phyloP scores from a whole-genome alignment of 2,329 filamentous ascomycete genomes.

The Escovopsis weberi region DNA sequence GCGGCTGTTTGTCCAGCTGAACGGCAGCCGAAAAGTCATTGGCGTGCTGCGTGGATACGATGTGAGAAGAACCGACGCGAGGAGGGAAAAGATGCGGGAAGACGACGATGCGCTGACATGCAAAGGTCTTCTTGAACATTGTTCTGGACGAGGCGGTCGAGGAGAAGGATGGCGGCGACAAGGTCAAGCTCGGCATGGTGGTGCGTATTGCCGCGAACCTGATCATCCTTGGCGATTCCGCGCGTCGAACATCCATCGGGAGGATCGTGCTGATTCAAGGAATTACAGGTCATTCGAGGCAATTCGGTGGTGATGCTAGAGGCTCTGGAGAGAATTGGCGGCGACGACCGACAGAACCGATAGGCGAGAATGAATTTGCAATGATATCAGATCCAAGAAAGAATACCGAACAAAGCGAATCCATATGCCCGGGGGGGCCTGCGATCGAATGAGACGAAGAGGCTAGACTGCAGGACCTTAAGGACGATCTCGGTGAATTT shows the following conservation, averaged over 20 bases:
- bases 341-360: conserved; percentile 36
- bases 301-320: conserved; percentile 99
- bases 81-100: no score
- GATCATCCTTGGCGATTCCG: background rate
- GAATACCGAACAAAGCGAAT: conserved; percentile 5
- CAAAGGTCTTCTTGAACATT: conserved; percentile 91
- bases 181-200: conserved; percentile 81
- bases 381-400: conserved; percentile 3
- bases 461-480: conserved; percentile 4
- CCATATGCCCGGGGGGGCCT: conserved; percentile 18
- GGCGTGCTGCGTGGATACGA: conserved; percentile 91
- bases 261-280: no score
- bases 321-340: conserved; percentile 54
- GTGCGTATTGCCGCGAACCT: conserved; percentile 35
- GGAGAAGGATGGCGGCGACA: conserved; percentile 84
- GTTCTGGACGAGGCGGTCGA: conserved; percentile 94
- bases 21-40: conserved; percentile 94
- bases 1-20: conserved; percentile 92
- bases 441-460: conserved; percentile 15
- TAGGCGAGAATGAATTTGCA: conserved; percentile 12
- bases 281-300: conserved; percentile 68
- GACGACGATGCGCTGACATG: background rate
- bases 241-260: no score
- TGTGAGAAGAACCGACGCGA: conserved; percentile 37
- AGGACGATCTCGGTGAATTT: conserved; percentile 16